Base-by-base conservation (phyloP, 208 protist species). In the Acanthamoeba culbertsoni region DNA sequence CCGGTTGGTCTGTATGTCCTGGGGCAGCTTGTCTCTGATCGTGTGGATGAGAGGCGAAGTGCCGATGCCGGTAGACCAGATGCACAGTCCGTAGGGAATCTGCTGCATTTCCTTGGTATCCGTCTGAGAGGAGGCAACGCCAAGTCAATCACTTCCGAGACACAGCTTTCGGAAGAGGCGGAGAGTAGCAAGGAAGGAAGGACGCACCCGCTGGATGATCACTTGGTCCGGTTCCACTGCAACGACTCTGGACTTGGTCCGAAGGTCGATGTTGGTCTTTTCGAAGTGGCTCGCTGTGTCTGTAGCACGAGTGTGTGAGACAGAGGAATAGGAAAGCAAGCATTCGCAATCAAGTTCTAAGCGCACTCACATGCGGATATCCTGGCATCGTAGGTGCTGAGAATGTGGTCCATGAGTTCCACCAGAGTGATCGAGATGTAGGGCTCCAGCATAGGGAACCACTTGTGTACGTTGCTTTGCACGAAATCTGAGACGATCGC, bases 61-160 rank as follows among this genome's bases (percentile, higher is more conserved):
- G 53, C 55, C 82, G 35, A 89, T 89, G n/a, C 82, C 88, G n/a
- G 88, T 77, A 26, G 88, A 51, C 88, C 88, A 92, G 43, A 92
- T 55, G 88, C 88, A 92, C 40, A 92, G 43, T 3, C 88, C 88
- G 46, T 63, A 92, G 16, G 88, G 88, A 28, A 92, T 77, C 28
- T 71, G 55, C 43, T 92, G 63, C 28, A 33, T 77, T 31, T 92
- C 51, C 43, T 92, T 92, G 45, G 88, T 82, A 43, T 92, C 51
- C 23, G 68, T 92, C 88, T 82, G 37, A 37, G 20, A 26, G 33
- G 4, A 68, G 0, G 35, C 7, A 37, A 12, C 7, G 37, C 8
- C 12, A 14, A 12, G 18, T 14, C 55, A 62, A 62, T 4, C 23
- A n/a, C 55, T 62, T 14, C 55, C 20, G 28, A 31, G 8, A 4